Evolutionary conservation across 2,329 filamentous ascomycete species (phyloP).

Genomic region (Penicillium glabrum): DNA sequence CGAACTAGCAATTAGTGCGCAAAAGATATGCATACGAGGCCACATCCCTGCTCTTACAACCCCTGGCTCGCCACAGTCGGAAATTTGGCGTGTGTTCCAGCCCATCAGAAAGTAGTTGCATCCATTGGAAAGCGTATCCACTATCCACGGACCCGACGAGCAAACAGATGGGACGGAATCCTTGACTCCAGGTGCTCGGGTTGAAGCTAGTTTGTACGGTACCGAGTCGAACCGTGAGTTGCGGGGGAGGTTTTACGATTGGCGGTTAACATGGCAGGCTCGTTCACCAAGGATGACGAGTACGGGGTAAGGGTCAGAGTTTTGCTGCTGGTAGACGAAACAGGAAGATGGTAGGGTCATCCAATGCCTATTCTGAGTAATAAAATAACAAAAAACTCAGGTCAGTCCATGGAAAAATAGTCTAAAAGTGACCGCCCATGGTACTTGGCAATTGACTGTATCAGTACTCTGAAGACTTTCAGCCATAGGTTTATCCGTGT

Average conservation of each 20-base stretch:
- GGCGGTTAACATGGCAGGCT: neutral
- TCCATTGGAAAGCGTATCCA: neutral
- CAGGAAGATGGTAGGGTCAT: neutral
- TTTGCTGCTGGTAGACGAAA: neutral
- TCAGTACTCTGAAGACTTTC: too few relatives aligned
- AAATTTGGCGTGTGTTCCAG: conserved; percentile 5
- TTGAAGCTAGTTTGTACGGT: neutral
- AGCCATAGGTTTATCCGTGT: too few relatives aligned
- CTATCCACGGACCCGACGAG: neutral
- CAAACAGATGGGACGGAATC: neutral
- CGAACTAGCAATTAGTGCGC: neutral
- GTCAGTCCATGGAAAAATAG: neutral
- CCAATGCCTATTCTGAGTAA: neutral
- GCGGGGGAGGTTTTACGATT: neutral
- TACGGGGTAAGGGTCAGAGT: neutral
- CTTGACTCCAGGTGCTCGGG: neutral
- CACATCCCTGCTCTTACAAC: neutral
- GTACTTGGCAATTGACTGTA: too few relatives aligned
- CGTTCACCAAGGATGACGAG: neutral
- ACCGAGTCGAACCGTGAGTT: neutral
- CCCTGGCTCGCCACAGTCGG: conserved; percentile 13
- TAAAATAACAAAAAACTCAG: neutral
- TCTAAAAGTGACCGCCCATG: neutral
- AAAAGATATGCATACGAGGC: neutral
- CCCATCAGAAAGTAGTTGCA: conserved; percentile 12